Percentiles rank a stretch among this genome's conserved stretches.
Evolutionary conservation across 2,329 filamentous ascomycete species (phyloP).

Genomic region (Fusarium goolgardi): DNA sequence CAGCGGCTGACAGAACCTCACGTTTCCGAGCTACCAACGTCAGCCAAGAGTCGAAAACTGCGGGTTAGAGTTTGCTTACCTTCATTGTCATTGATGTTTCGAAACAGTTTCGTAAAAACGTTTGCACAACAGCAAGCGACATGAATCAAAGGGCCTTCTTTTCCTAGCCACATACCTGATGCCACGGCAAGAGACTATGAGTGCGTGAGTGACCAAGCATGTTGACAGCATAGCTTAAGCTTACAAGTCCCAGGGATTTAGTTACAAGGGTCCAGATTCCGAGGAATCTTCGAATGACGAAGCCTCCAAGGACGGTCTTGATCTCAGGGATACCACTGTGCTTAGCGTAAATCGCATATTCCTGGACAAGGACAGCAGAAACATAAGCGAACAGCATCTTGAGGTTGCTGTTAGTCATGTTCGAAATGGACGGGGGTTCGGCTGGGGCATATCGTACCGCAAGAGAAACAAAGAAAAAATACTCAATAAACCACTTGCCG

Average conservation of each 20-base stretch:
- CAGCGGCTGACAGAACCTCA: slow-evolving; percentile 91
- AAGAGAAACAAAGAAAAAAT: slow-evolving; percentile 85
- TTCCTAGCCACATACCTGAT: slow-evolving; percentile 95
- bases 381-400: slow-evolving; percentile 81
- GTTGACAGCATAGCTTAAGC: slow-evolving; percentile 36
- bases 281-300: slow-evolving; percentile 89
- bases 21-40: slow-evolving; percentile 79
- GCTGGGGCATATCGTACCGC: slow-evolving; percentile 66
- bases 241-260: slow-evolving; percentile 88
- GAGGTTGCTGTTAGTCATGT: slow-evolving; percentile 28
- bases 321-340: slow-evolving; percentile 98
- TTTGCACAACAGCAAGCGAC: slow-evolving; percentile 97
- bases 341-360: slow-evolving; percentile 88
- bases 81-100: slow-evolving; percentile 85
- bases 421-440: too few relatives aligned
- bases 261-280: slow-evolving; percentile 89
- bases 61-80: slow-evolving; percentile 58
- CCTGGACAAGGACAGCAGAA: slow-evolving; percentile 82
- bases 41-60: background rate
- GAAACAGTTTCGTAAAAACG: slow-evolving; percentile 90
- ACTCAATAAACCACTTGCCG: slow-evolving; percentile 85
- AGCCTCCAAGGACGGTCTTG: slow-evolving; percentile 94
- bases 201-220: slow-evolving; percentile 38
- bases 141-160: slow-evolving; percentile 94
- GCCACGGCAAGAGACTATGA: slow-evolving; percentile 86